Evolutionary conservation across 2,329 filamentous ascomycete genomes (phyloP).

Genomic region (Neofusicoccum kwambonambiense): DNA sequence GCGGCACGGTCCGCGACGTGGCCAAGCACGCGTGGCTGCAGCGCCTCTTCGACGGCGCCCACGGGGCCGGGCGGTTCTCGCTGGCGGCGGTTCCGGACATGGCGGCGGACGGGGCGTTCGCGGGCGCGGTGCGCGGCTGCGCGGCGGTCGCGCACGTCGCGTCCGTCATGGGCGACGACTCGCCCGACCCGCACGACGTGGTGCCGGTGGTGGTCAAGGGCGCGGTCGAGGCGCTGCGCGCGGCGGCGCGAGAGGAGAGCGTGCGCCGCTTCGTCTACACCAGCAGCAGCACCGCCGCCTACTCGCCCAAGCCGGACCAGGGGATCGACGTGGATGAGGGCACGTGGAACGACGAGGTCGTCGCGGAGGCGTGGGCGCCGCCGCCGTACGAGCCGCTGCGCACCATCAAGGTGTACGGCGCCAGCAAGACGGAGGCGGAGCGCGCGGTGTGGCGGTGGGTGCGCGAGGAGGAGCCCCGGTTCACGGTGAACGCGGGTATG

Average conservation of each 20-base stretch:
- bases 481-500: slow-evolving; percentile 42
- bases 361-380: slow-evolving; percentile 30
- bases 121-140: slow-evolving; percentile 32
- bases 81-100: slow-evolving; percentile 32
- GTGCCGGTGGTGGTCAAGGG: slow-evolving; percentile 43
- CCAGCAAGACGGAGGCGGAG: slow-evolving; percentile 49
- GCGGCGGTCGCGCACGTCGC: slow-evolving; percentile 49
- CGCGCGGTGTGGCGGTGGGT: slow-evolving; percentile 49
- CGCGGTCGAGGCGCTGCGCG: slow-evolving; percentile 39
- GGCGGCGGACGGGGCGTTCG: slow-evolving; percentile 26
- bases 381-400: slow-evolving; percentile 26
- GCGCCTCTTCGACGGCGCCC: slow-evolving; percentile 28
- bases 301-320: slow-evolving; percentile 21
- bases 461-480: slow-evolving; percentile 43
- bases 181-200: slow-evolving; percentile 38
- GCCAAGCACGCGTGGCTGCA: slow-evolving; percentile 30
- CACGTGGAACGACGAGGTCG: slow-evolving; percentile 36
- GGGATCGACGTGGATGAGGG: slow-evolving; percentile 27
- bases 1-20: slow-evolving; percentile 31
- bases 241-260: slow-evolving; percentile 34
- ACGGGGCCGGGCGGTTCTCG: slow-evolving; percentile 27
- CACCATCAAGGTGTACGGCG: slow-evolving; percentile 41
- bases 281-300: slow-evolving; percentile 33
- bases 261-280: slow-evolving; percentile 43
- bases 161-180: slow-evolving; percentile 37